Percentiles rank a stretch among this genome's conserved stretches.
Conservation (phyloP, 1,284 basidiomycete species). For the Boletellus deceptivus region DNA sequence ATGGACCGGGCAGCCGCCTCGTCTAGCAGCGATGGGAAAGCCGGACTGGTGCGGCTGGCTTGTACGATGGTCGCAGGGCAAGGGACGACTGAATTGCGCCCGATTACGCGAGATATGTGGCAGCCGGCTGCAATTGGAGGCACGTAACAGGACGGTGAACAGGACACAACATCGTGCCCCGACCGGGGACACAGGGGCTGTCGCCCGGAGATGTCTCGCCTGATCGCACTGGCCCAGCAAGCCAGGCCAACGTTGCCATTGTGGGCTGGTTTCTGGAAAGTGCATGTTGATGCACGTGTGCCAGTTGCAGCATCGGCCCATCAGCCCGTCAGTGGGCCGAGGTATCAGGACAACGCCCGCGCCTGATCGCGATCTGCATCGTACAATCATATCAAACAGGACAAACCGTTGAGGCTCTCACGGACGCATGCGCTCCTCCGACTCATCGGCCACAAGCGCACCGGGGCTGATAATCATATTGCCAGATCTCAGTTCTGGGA, state of each 20-base stretch:
- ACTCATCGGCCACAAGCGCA: slow-evolving; percentile 19
- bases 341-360: slow-evolving; percentile 19
- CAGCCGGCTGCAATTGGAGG: slow-evolving; percentile 12
- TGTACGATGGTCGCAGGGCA: not conserved
- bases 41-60: not conserved
- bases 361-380: slow-evolving; percentile 26
- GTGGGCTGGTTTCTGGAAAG: slow-evolving; percentile 6
- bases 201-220: slow-evolving; percentile 17
- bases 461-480: slow-evolving; percentile 24
- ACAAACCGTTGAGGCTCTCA: slow-evolving; percentile 23
- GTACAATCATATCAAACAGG: slow-evolving; percentile 24
- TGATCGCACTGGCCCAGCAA: slow-evolving; percentile 16
- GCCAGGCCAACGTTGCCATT: slow-evolving; percentile 6
- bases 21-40: slow-evolving; percentile 17
- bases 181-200: slow-evolving; percentile 20
- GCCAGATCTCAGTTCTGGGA: slow-evolving; percentile 25
- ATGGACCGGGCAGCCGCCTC: not conserved
- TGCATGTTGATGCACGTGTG: slow-evolving; percentile 30
- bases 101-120: slow-evolving; percentile 23
- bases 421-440: slow-evolving; percentile 25
- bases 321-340: slow-evolving; percentile 12
- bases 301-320: slow-evolving; percentile 7
- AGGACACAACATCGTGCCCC: slow-evolving; percentile 4
- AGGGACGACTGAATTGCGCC: slow-evolving; percentile 12
- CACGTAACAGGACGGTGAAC: slow-evolving; percentile 22